Percentiles rank a stretch among this genome's conserved stretches.
These are phyloP conservation scores for Roridomyces roridus DNA, from an alignment of 768 basidiomycete species.

Conservation along the genomic window DNA sequence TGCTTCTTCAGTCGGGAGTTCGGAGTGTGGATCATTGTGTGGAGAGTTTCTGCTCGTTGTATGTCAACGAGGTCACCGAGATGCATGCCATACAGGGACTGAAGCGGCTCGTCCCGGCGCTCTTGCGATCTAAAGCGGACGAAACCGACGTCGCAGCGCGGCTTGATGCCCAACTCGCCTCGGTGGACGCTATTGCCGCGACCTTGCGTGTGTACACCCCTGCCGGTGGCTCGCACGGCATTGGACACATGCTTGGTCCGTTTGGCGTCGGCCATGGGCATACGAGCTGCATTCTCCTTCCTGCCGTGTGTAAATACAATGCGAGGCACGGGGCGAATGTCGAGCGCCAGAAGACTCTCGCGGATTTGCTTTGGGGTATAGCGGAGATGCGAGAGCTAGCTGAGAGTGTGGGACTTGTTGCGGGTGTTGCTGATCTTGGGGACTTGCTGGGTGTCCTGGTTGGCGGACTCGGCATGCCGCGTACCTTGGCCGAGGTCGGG, in stretches of 20 bases:
- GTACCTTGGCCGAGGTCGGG: constrained; percentile 3
- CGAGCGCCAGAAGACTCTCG: background rate
- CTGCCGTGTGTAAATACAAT: constrained; percentile 4
- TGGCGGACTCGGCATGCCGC: background rate
- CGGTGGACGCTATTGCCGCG: constrained; percentile 2
- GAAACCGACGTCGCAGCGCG: constrained; percentile 2
- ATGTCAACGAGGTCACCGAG: constrained; percentile 1
- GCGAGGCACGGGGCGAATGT: background rate
- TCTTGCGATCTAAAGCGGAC: constrained; percentile 5
- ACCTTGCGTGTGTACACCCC: background rate
- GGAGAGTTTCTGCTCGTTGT: constrained; percentile 2
- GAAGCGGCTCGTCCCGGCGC: background rate
- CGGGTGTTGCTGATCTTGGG: background rate
- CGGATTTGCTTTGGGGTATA: background rate
- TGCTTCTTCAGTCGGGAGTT: constrained; percentile 6
- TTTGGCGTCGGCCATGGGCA: constrained; percentile 8
- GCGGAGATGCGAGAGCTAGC: constrained; percentile 1
- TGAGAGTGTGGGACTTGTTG: background rate
- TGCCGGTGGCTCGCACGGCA: constrained; percentile 2
- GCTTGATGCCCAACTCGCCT: background rate
- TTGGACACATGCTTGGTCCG: constrained; percentile 8
- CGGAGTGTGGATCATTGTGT: constrained; percentile 8
- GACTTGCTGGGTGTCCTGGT: background rate
- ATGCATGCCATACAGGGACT: constrained; percentile 1
- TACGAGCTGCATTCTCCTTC: constrained; percentile 4